phyloP scores from a whole-genome alignment of 768 basidiomycete species.

The Russula lepida region DNA sequence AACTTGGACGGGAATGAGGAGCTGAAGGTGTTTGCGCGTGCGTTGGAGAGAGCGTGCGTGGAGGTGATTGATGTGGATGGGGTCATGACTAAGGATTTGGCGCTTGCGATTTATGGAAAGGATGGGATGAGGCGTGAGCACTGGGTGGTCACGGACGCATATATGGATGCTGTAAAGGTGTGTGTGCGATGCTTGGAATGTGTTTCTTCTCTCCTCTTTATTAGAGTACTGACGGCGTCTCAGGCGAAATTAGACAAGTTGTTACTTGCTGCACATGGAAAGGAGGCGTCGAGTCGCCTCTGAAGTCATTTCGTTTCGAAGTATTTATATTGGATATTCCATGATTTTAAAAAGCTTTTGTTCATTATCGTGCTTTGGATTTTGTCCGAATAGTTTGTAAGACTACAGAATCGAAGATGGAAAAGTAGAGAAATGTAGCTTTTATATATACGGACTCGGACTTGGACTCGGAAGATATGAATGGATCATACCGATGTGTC shows the following conservation, averaged over 20 bases:
- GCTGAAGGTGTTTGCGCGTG: constrained; percentile 63
- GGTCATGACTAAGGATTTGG: constrained; percentile 96
- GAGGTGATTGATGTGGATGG: constrained; percentile 87
- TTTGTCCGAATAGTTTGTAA: no score
- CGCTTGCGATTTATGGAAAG: constrained; percentile 88
- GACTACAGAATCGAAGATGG: no score
- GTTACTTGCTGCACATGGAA: neutral
- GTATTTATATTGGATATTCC: neutral
- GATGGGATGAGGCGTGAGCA: constrained; percentile 80
- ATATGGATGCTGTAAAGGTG: constrained; percentile 90
- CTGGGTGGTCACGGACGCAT: constrained; percentile 92
- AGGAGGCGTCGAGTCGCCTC: neutral
- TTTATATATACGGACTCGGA: no score
- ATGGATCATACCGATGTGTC: no score
- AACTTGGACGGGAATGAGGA: constrained; percentile 80
- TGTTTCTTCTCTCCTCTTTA: no score
- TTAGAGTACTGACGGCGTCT: neutral
- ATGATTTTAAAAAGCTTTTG: neutral
- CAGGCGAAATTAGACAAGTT: constrained; percentile 12
- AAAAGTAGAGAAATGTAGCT: no score
- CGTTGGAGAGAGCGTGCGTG: constrained; percentile 80
- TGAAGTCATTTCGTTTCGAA: neutral
- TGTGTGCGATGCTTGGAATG: constrained; percentile 26
- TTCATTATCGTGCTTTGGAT: no score
- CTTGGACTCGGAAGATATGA: no score